Percentiles rank a stretch among this genome's conserved stretches.
These are phyloP conservation scores for Candida morakotiae DNA, from an alignment of 805 yeast genomes.

Conservation along the genomic window DNA sequence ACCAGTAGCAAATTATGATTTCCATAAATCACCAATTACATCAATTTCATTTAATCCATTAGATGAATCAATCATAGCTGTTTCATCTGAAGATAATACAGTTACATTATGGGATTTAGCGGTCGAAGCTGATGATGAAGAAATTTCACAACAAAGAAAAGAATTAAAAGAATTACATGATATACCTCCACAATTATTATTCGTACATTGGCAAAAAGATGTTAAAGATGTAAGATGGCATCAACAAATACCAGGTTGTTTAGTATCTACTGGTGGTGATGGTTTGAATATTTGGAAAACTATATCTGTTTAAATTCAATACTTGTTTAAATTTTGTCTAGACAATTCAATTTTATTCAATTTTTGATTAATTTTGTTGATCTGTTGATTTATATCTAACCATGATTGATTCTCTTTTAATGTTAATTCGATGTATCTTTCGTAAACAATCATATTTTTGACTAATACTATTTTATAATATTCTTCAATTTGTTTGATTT, in stretches of 20 bases:
- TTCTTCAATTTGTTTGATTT: conserved; percentile 13
- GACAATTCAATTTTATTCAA: conserved; percentile 7
- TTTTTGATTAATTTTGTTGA: conserved; percentile 9
- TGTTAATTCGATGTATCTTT: conserved; percentile 20
- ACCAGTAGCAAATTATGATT: conserved; percentile 92
- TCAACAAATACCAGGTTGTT: conserved; percentile 91
- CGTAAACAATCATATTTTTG: conserved; percentile 27
- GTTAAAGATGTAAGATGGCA: conserved; percentile 99
- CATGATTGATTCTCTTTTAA: conserved; percentile 23
- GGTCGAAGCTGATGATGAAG: conserved; percentile 98
- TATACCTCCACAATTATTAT: conserved; percentile 91
- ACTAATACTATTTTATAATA: conserved; percentile 19
- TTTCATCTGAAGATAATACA: conserved; percentile 93
- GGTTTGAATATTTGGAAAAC: conserved; percentile 96
- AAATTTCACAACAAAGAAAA: conserved; percentile 77
- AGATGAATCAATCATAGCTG: conserved; percentile 94
- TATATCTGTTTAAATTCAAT: conserved; percentile 52
- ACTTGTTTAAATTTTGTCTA: conserved; percentile 1
- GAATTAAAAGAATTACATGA: conserved; percentile 78
- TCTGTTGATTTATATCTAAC: conserved; percentile 17
- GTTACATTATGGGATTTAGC: conserved; percentile 98
- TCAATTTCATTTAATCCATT: conserved; percentile 91
- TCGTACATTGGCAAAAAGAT: conserved; percentile 97
- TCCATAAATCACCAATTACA: conserved; percentile 92
- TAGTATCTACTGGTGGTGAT: conserved; percentile 92